Percentiles rank a stretch among this genome's conserved stretches.
Conservation (phyloP, 352 stramenopile genomes). For the Phytophthora sansomeana region DNA sequence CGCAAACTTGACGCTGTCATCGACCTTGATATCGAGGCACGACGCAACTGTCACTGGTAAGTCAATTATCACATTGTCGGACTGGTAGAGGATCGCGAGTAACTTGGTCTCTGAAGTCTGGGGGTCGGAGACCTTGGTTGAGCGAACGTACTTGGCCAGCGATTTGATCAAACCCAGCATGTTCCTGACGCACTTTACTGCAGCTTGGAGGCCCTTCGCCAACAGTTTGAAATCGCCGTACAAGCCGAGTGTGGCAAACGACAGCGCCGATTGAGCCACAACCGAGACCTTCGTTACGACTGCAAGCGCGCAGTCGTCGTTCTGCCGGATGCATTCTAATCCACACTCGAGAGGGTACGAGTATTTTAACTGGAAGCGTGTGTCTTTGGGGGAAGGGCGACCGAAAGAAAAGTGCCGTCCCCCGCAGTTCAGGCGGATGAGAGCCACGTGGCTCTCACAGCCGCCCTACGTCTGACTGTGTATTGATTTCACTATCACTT, state of each 20-base stretch:
- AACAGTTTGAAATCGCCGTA: slow-evolving; percentile 12
- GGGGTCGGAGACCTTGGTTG: slow-evolving; percentile 23
- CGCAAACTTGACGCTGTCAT: slow-evolving; percentile 26
- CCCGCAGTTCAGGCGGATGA: no score
- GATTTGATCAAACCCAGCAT: slow-evolving; percentile 33
- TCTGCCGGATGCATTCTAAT: slow-evolving; percentile 42
- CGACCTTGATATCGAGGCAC: slow-evolving; percentile 34
- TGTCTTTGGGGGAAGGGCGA: no score
- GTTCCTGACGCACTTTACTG: slow-evolving; percentile 33
- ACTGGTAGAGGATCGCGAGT: slow-evolving; percentile 37
- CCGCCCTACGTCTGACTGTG: no score
- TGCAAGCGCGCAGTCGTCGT: slow-evolving; percentile 31
- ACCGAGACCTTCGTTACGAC: slow-evolving; percentile 27
- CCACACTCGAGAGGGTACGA: slow-evolving; percentile 41
- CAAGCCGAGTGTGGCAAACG: slow-evolving; percentile 11
- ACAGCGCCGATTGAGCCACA: slow-evolving; percentile 13
- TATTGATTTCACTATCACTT: no score
- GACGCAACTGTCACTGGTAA: slow-evolving; percentile 40
- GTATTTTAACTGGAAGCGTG: no score
- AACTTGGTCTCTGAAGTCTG: slow-evolving; percentile 39
- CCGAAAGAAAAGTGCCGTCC: no score
- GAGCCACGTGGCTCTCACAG: no score
- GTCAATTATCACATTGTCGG: slow-evolving; percentile 40
- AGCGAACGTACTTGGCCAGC: slow-evolving; percentile 28
- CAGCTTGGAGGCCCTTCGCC: slow-evolving; percentile 14